phyloP scores from a whole-genome alignment of 179 eudicot genomes.

The Spergularia azorica region DNA sequence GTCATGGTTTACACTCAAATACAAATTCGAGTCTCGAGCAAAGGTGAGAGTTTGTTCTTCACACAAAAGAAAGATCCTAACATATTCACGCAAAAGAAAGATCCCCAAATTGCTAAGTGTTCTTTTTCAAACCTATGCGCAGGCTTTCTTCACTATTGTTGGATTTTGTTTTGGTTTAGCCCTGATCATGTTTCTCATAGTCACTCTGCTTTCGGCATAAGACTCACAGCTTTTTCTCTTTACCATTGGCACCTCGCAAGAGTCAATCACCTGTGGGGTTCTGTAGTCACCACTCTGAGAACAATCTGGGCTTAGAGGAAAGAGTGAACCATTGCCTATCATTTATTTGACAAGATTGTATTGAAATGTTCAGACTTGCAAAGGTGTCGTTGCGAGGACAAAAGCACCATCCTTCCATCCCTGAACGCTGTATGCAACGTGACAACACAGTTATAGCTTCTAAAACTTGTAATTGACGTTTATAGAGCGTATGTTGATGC shows the following conservation, averaged over 20 bases:
- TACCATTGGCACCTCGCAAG: not conserved
- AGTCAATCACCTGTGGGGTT: not conserved
- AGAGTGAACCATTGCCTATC: not conserved
- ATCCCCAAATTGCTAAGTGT: constrained; percentile 2
- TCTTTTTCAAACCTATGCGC: constrained; percentile 24
- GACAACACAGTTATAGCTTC: no score
- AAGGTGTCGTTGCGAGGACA: no score
- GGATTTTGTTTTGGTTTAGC: constrained; percentile 77
- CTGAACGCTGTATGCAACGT: no score
- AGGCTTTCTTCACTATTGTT: constrained; percentile 77
- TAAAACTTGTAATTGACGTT: no score
- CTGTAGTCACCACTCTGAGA: not conserved
- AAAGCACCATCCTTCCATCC: no score
- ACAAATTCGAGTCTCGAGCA: constrained; percentile 69
- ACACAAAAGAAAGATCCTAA: not conserved
- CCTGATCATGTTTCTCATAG: constrained; percentile 51
- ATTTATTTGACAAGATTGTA: no score
- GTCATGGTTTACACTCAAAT: constrained; percentile 77
- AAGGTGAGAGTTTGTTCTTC: constrained; percentile 45
- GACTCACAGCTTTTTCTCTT: not conserved
- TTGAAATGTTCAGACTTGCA: no score
- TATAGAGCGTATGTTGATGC: no score
- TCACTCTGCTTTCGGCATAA: constrained; percentile 74
- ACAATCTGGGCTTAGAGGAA: not conserved
- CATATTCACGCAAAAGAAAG: no score